Conservation (phyloP, 352 stramenopile genomes). For the Pythium aristosporum region DNA sequence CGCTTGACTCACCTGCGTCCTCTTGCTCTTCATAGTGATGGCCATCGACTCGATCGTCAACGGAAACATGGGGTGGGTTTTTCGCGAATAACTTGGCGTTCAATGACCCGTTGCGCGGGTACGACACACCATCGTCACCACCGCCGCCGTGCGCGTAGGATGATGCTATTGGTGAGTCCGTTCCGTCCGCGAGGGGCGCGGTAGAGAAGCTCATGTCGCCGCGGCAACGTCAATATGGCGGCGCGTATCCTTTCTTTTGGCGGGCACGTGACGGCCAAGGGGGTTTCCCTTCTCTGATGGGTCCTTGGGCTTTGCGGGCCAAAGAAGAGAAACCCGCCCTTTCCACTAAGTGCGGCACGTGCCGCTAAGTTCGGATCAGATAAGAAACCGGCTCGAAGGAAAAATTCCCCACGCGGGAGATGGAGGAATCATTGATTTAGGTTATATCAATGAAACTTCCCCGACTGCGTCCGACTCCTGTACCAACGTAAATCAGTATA, state of each 20-base stretch:
- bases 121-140: background rate
- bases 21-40: background rate
- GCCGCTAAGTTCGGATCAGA: background rate
- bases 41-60: background rate
- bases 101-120: slow-evolving; percentile 6
- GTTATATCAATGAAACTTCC: no score
- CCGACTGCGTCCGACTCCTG: no score
- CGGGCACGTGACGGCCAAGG: slow-evolving; percentile 7
- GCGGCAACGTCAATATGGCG: slow-evolving; percentile 8
- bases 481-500: background rate
- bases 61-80: slow-evolving; percentile 10
- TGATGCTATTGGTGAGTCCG: background rate
- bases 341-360: slow-evolving; percentile 12
- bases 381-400: background rate
- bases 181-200: background rate
- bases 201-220: slow-evolving; percentile 6
- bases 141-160: background rate
- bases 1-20: background rate
- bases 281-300: slow-evolving; percentile 9
- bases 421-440: background rate
- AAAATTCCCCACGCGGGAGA: background rate
- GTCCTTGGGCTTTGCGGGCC: background rate
- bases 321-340: background rate
- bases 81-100: slow-evolving; percentile 20
- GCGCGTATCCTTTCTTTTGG: slow-evolving; percentile 1